These are phyloP conservation scores for Syncephalastrum sp. DNA, from an alignment of 371 early-diverging fungal species.

Conservation along the genomic window DNA sequence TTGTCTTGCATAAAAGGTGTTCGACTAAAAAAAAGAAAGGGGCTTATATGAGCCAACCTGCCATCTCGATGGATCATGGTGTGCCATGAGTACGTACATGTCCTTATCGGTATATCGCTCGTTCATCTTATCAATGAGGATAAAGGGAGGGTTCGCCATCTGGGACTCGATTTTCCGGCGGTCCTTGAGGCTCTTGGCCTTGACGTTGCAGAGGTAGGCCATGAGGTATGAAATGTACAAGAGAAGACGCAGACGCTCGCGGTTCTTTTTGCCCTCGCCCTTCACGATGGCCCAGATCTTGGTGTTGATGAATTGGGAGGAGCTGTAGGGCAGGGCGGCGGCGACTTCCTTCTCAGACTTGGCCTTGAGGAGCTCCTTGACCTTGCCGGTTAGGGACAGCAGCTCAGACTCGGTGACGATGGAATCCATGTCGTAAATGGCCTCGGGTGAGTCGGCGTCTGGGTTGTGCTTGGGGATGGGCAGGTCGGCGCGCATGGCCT, in stretches of 20 bases:
- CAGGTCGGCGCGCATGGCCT: conserved; percentile 51
- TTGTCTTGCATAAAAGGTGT: conserved; percentile 73
- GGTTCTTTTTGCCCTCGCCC: conserved; percentile 63
- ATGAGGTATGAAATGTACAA: conserved; percentile 76
- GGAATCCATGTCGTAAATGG: conserved; percentile 73
- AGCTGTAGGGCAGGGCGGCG: conserved; percentile 40
- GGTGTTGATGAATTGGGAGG: conserved; percentile 51
- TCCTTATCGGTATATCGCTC: conserved; percentile 69
- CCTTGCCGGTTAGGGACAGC: conserved; percentile 43
- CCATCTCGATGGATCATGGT: background rate
- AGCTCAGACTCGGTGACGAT: conserved; percentile 66
- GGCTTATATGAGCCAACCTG: background rate
- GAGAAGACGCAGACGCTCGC: conserved; percentile 54
- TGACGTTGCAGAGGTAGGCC: conserved; percentile 58
- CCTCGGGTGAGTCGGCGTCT: conserved; percentile 61
- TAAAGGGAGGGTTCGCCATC: conserved; percentile 58
- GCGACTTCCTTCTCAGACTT: conserved; percentile 38
- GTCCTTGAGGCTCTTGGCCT: conserved; percentile 48
- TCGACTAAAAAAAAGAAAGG: conserved; percentile 32
- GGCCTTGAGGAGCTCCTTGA: conserved; percentile 54
- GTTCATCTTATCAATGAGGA: conserved; percentile 62
- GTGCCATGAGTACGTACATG: conserved; percentile 21
- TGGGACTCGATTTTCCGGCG: conserved; percentile 46
- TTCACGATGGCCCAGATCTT: conserved; percentile 42
- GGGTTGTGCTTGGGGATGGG: conserved; percentile 75